A percentile compares a stretch with the other conserved stretches of the same genome.
Conservation (phyloP, 768 basidiomycete species). For the Pisolithus albus region DNA sequence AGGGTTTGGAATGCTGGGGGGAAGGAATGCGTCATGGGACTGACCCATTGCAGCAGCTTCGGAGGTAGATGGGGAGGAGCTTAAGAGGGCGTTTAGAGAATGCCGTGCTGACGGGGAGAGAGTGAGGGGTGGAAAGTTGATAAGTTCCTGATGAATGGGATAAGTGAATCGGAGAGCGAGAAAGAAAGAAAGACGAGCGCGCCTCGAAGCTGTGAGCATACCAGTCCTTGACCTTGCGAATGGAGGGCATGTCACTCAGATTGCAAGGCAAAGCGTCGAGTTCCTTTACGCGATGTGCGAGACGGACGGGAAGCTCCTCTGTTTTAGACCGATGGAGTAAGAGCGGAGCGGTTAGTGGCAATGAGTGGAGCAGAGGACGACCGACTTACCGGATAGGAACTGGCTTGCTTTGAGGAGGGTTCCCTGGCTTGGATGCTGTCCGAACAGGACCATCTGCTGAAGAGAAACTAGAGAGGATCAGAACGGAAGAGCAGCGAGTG, state of each 20-base stretch:
- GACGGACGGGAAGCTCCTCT: constrained; percentile 93
- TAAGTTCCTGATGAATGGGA: constrained; percentile 60
- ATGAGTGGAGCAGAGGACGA: constrained; percentile 2
- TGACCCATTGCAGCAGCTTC: neutral
- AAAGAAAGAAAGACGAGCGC: constrained; percentile 18
- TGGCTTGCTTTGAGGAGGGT: constrained; percentile 89
- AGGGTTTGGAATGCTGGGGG: constrained; percentile 77
- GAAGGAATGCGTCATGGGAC: constrained; percentile 38
- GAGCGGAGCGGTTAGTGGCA: neutral
- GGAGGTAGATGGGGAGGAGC: neutral
- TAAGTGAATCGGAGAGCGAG: constrained; percentile 3
- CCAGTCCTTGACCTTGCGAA: constrained; percentile 95
- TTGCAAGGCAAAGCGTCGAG: constrained; percentile 91
- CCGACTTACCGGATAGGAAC: constrained; percentile 67
- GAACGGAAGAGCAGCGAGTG: neutral
- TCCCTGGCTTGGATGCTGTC: constrained; percentile 92
- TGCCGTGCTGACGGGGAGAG: constrained; percentile 63
- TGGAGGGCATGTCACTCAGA: constrained; percentile 84
- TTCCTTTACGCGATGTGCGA: constrained; percentile 95
- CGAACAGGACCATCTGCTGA: constrained; percentile 97
- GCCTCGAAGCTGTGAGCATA: constrained; percentile 99
- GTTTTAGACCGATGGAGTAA: neutral
- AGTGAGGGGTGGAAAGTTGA: constrained; percentile 74
- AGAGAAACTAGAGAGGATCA: constrained; percentile 59
- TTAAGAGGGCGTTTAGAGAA: constrained; percentile 34